These are phyloP conservation scores for Xylariaceae sp. DNA, from an alignment of 2,329 filamentous ascomycete genomes.

Conservation along the genomic window DNA sequence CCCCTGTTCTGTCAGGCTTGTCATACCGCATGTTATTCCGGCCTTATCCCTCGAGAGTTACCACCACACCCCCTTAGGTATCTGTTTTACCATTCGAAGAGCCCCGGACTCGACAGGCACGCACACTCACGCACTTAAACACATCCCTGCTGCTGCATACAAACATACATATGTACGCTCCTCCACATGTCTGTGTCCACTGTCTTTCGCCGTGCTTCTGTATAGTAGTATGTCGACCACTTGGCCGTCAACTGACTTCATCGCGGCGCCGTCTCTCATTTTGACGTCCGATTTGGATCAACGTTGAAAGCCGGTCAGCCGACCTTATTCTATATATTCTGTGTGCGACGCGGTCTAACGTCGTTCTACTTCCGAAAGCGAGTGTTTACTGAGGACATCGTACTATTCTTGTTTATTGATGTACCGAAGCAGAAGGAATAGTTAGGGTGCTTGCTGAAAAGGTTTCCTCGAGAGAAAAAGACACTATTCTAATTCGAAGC, in stretches of 20 bases:
- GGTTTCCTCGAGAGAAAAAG: conserved; percentile 22
- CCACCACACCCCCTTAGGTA: conserved; percentile 39
- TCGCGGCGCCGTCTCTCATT: conserved; percentile 37
- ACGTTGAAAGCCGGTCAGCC: conserved; percentile 33
- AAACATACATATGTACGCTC: conserved; percentile 48
- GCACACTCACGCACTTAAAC: conserved; percentile 24
- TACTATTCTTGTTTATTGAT: conserved; percentile 31
- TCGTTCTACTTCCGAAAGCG: conserved; percentile 31
- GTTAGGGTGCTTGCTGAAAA: conserved; percentile 22
- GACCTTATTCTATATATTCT: conserved; percentile 30
- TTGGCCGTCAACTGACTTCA: conserved; percentile 37
- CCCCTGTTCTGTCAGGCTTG: conserved; percentile 39
- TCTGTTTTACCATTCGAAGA: conserved; percentile 34
- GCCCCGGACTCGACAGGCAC: conserved; percentile 40
- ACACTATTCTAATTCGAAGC: conserved; percentile 21
- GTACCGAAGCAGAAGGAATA: conserved; percentile 29
- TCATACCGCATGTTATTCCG: conserved; percentile 40
- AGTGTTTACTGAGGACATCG: conserved; percentile 34
- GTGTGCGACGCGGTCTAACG: conserved; percentile 36
- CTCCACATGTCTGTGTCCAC: conserved; percentile 43
- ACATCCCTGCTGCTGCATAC: conserved; percentile 48
- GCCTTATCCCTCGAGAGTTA: conserved; percentile 39
- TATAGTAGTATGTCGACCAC: conserved; percentile 41
- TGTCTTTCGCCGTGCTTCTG: conserved; percentile 41
- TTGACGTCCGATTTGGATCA: conserved; percentile 26